phyloP scores from a whole-genome alignment of 441 rosid genomes.

The Adansonia rubrostipa region DNA sequence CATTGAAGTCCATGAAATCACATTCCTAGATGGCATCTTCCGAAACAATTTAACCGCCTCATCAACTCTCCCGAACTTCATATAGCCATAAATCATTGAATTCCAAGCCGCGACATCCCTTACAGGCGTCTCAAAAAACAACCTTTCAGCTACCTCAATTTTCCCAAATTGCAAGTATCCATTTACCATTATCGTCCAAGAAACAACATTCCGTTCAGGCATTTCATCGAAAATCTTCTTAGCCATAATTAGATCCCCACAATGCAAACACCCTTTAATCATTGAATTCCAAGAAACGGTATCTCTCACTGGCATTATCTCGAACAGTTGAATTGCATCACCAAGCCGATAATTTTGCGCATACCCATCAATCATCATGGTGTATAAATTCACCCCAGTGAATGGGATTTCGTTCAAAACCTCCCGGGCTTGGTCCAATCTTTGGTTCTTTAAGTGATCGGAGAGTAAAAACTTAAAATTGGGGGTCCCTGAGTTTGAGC shows the following conservation, averaged over 20 bases:
- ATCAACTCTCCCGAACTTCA: slow-evolving; percentile 46
- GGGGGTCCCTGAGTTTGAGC: slow-evolving; percentile 17
- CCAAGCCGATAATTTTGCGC: slow-evolving; percentile 37
- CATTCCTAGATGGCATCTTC: slow-evolving; percentile 48
- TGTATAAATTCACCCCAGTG: slow-evolving; percentile 47
- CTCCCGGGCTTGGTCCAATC: slow-evolving; percentile 56
- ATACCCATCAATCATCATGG: slow-evolving; percentile 52
- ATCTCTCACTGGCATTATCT: slow-evolving; percentile 50
- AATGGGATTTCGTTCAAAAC: slow-evolving; percentile 39
- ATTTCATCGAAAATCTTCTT: slow-evolving; percentile 64
- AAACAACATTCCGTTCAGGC: slow-evolving; percentile 68
- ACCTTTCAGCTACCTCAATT: slow-evolving; percentile 46
- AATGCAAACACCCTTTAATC: slow-evolving; percentile 64
- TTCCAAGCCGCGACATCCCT: slow-evolving; percentile 59
- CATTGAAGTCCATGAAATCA: slow-evolving; percentile 68
- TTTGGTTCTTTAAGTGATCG: slow-evolving; percentile 46
- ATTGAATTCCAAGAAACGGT: slow-evolving; percentile 54
- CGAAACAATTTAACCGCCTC: slow-evolving; percentile 50
- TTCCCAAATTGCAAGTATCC: slow-evolving; percentile 57
- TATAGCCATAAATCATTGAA: slow-evolving; percentile 69
- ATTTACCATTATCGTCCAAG: slow-evolving; percentile 75
- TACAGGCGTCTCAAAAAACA: slow-evolving; percentile 49
- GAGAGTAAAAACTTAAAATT: slow-evolving; percentile 42
- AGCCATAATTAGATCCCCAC: slow-evolving; percentile 56
- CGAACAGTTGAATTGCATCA: slow-evolving; percentile 52